A percentile compares a stretch with the other conserved stretches of the same genome.
Evolutionary conservation across 2,329 filamentous ascomycete species (phyloP).

Genomic region (Hypomyces rosellus): DNA sequence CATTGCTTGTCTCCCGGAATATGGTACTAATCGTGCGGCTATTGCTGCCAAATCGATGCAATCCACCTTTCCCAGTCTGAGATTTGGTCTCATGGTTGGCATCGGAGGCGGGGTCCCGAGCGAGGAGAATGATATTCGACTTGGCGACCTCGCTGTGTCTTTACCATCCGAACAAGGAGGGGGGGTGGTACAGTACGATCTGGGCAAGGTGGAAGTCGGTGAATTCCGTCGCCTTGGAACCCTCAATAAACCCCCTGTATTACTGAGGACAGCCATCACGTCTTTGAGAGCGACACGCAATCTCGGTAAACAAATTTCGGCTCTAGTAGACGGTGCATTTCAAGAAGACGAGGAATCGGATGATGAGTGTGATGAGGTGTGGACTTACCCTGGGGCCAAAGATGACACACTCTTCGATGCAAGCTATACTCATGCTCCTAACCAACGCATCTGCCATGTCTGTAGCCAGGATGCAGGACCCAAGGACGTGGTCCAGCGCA

Average conservation of each 20-base stretch:
- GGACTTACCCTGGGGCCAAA: too few species aligned
- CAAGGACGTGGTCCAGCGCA: neutral
- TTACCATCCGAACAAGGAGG: neutral
- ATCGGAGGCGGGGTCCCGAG: conserved; percentile 28
- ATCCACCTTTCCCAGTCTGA: conserved; percentile 24
- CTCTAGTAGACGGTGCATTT: too few species aligned
- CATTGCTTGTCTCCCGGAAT: conserved; percentile 14
- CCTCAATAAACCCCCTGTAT: too few species aligned
- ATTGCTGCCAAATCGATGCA: conserved; percentile 22
- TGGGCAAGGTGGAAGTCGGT: conserved; percentile 12
- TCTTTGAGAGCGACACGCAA: too few species aligned
- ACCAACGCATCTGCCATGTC: neutral
- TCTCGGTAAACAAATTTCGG: too few species aligned
- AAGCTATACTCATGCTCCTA: conserved; percentile 1
- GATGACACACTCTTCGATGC: neutral
- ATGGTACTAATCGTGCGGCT: conserved; percentile 13
- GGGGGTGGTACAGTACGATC: conserved; percentile 20
- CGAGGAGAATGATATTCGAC: conserved; percentile 26
- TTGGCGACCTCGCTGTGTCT: conserved; percentile 20
- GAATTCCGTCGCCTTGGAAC: too few species aligned
- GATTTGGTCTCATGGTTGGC: conserved; percentile 16
- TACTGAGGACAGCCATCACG: too few species aligned
- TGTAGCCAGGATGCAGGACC: neutral
- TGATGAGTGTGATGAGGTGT: too few species aligned
- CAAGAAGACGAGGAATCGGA: too few species aligned